These are phyloP conservation scores for Sporothrix pseudoabietina DNA, from an alignment of 2,329 filamentous ascomycete genomes.

Conservation along the genomic window DNA sequence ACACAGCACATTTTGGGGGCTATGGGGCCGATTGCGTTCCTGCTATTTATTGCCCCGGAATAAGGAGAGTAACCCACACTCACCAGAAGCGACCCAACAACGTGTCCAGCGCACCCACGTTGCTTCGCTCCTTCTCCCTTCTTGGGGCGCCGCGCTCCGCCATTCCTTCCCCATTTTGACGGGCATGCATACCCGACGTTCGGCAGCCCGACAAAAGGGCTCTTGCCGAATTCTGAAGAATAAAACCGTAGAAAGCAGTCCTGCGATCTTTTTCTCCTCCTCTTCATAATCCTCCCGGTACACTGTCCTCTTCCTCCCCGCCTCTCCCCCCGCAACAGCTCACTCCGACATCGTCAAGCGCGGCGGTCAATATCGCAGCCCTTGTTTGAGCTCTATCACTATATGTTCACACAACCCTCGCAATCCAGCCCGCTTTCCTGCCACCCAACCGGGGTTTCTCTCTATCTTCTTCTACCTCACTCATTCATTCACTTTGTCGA, in stretches of 20 bases:
- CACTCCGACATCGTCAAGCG: background rate
- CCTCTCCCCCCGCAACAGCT: background rate
- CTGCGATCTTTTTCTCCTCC: background rate
- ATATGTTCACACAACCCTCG: background rate
- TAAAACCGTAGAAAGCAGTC: no score
- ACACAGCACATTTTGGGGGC: background rate
- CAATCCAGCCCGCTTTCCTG: background rate
- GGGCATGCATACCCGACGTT: background rate
- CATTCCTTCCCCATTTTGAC: slow-evolving; percentile 5
- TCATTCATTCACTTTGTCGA: background rate
- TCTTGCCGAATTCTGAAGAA: background rate
- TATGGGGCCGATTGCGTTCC: no score
- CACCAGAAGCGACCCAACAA: background rate
- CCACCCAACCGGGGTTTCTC: background rate
- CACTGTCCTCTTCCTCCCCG: background rate
- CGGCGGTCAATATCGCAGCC: background rate
- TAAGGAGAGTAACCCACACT: no score
- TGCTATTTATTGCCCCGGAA: no score
- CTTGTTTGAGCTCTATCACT: background rate
- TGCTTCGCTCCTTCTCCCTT: slow-evolving; percentile 14
- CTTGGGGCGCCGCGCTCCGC: background rate
- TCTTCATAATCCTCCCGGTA: background rate
- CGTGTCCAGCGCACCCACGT: slow-evolving; percentile 3
- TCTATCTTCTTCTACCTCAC: background rate
- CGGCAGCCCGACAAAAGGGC: background rate